Evolutionary conservation across 139 green algal species (phyloP).

Genomic region (Medakamo hakoo): DNA sequence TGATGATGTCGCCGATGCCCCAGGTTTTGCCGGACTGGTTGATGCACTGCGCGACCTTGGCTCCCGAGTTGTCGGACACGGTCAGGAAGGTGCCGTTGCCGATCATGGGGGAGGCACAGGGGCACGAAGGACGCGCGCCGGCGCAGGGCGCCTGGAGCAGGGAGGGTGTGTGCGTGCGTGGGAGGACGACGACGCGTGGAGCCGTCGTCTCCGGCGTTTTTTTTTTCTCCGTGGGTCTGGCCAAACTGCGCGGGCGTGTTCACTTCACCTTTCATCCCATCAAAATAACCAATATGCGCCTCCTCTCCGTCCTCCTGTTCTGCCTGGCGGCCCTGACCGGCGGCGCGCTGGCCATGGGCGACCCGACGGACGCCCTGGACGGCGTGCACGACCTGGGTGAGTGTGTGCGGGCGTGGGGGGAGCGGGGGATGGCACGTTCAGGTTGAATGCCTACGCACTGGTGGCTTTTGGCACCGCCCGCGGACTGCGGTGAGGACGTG

Average conservation of each 20-base stretch:
- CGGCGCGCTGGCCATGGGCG: slow-evolving; percentile 1
- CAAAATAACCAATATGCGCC: not conserved
- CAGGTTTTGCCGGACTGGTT: slow-evolving; percentile 14
- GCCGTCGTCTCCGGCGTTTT: not conserved
- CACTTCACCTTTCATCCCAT: too few relatives aligned
- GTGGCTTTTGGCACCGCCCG: too few relatives aligned
- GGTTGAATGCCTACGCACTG: not conserved
- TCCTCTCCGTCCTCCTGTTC: not conserved
- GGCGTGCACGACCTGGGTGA: slow-evolving; percentile 34
- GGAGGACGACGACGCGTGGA: not conserved
- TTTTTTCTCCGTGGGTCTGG: too few relatives aligned
- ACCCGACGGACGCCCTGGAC: slow-evolving; percentile 21
- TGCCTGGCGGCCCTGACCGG: not conserved
- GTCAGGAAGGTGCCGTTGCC: slow-evolving; percentile 12
- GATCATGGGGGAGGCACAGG: slow-evolving; percentile 12
- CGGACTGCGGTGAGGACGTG: too few relatives aligned
- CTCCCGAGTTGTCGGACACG: slow-evolving; percentile 40
- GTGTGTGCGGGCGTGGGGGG: slow-evolving; percentile 1
- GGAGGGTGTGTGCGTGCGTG: not conserved
- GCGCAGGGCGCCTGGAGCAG: too few relatives aligned
- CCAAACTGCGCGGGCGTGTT: too few relatives aligned
- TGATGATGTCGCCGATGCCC: slow-evolving; percentile 42
- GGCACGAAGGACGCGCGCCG: not conserved
- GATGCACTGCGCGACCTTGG: slow-evolving; percentile 37
- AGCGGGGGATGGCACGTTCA: not conserved